A percentile compares a stretch with the other conserved stretches of the same genome.
Conservation (phyloP, 176 grass and related monocot species). For the Musa beccarii region DNA sequence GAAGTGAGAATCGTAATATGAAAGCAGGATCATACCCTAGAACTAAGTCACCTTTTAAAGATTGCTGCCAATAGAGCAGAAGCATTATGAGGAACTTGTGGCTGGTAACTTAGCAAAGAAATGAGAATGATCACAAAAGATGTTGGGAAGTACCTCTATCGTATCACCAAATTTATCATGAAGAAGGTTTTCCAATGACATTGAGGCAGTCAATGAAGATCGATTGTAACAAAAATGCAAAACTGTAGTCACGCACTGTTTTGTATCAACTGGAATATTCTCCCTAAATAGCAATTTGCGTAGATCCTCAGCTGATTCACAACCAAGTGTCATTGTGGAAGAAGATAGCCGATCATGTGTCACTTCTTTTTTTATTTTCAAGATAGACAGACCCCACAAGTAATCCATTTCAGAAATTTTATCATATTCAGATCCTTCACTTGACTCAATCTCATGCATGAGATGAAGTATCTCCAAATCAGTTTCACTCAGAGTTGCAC, state of each 20-base stretch:
- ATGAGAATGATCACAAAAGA: neutral
- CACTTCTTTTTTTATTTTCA: constrained; percentile 69
- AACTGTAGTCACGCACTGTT: constrained; percentile 51
- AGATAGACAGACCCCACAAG: constrained; percentile 60
- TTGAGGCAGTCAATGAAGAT: constrained; percentile 37
- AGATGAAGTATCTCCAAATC: constrained; percentile 84
- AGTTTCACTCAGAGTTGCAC: constrained; percentile 63
- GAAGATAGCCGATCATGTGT: constrained; percentile 42
- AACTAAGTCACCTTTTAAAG: constrained; percentile 25
- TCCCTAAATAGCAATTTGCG: constrained; percentile 65
- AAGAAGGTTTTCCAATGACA: constrained; percentile 61
- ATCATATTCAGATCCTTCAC: constrained; percentile 39
- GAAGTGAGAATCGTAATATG: constrained; percentile 69
- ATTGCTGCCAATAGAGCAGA: constrained; percentile 31
- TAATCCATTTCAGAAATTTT: constrained; percentile 76
- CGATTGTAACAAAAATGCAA: constrained; percentile 68
- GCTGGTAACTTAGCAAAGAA: constrained; percentile 2
- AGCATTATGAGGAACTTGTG: constrained; percentile 1
- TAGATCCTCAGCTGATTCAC: constrained; percentile 41
- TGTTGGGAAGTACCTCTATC: neutral
- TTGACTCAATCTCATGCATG: constrained; percentile 74
- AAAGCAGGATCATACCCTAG: constrained; percentile 65
- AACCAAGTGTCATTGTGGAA: constrained; percentile 25
- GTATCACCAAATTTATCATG: constrained; percentile 10
- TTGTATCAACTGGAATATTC: constrained; percentile 85